phyloP scores from a whole-genome alignment of 2,329 filamentous ascomycete genomes.

The Verticillium zaregamsianum region DNA sequence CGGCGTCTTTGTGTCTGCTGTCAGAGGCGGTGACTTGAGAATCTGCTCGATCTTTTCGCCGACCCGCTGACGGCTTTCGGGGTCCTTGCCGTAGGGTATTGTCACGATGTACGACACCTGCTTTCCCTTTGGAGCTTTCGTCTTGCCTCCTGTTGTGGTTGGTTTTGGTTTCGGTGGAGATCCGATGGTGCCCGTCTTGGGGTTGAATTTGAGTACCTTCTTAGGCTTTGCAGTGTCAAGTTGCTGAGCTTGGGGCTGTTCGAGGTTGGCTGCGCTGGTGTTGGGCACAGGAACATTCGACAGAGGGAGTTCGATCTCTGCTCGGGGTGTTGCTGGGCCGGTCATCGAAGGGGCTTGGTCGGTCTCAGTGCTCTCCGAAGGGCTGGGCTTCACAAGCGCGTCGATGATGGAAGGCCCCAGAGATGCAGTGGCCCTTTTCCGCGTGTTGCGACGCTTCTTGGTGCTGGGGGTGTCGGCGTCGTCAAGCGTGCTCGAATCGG shows the following conservation, averaged over 20 bases:
- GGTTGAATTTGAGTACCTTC: slow-evolving; percentile 54
- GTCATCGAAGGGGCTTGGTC: not conserved
- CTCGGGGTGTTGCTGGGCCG: not conserved
- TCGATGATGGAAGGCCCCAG: not conserved
- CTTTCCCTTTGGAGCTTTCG: slow-evolving; percentile 3
- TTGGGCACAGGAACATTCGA: not conserved
- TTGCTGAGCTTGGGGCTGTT: slow-evolving; percentile 1
- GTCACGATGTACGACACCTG: slow-evolving; percentile 6
- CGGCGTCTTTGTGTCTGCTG: slow-evolving; percentile 18
- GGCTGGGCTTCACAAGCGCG: not conserved
- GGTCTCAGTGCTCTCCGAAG: not conserved
- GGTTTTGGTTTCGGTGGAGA: slow-evolving; percentile 55
- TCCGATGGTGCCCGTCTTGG: slow-evolving; percentile 57
- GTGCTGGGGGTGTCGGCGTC: not conserved
- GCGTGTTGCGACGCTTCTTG: not conserved
- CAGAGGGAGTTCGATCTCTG: not conserved
- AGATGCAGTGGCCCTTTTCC: not conserved
- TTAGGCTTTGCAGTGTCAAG: slow-evolving; percentile 28
- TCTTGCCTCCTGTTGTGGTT: slow-evolving; percentile 11
- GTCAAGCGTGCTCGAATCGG: slow-evolving; percentile 8
- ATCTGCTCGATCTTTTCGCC: slow-evolving; percentile 63
- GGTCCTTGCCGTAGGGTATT: slow-evolving; percentile 23
- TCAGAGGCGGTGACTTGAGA: slow-evolving; percentile 27
- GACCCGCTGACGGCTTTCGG: slow-evolving; percentile 38
- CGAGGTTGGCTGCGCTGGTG: slow-evolving; percentile 1